Evolutionary conservation across 2,329 filamentous ascomycete species (phyloP).

Genomic region (Nemania sp.): DNA sequence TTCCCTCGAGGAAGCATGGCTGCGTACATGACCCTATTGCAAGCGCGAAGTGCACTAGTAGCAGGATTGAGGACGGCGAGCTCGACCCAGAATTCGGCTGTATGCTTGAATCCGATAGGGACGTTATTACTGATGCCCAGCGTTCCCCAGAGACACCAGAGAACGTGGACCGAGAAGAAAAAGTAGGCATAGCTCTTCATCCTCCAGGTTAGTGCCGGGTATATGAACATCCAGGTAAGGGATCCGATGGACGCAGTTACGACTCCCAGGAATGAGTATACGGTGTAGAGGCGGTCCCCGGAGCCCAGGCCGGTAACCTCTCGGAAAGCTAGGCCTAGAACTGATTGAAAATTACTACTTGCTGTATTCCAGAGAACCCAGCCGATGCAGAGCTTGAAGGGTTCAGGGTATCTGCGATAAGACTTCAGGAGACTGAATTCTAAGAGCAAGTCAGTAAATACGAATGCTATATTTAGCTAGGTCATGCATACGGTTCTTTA

Average conservation of each 20-base stretch:
- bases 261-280: constrained; percentile 37
- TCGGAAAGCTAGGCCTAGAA: constrained; percentile 31
- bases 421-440: constrained; percentile 31
- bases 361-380: constrained; percentile 40
- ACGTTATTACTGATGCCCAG: constrained; percentile 32
- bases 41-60: constrained; percentile 33
- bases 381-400: constrained; percentile 39
- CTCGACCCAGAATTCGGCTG: constrained; percentile 36
- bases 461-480: neutral
- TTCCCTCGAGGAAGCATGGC: constrained; percentile 34
- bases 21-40: constrained; percentile 36
- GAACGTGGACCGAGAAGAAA: constrained; percentile 29
- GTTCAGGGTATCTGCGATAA: constrained; percentile 33
- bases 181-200: constrained; percentile 37
- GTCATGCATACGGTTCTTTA: constrained; percentile 31
- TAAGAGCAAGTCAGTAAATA: constrained; percentile 3
- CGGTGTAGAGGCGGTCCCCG: constrained; percentile 32
- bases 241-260: constrained; percentile 30
- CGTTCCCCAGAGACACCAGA: constrained; percentile 34
- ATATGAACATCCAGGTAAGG: constrained; percentile 37
- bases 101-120: constrained; percentile 33
- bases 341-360: constrained; percentile 34
- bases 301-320: constrained; percentile 32
- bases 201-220: constrained; percentile 18
- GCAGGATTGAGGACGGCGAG: constrained; percentile 33